Conservation (phyloP, 2,329 filamentous ascomycete genomes). For the Zasmidium citrigriseum region DNA sequence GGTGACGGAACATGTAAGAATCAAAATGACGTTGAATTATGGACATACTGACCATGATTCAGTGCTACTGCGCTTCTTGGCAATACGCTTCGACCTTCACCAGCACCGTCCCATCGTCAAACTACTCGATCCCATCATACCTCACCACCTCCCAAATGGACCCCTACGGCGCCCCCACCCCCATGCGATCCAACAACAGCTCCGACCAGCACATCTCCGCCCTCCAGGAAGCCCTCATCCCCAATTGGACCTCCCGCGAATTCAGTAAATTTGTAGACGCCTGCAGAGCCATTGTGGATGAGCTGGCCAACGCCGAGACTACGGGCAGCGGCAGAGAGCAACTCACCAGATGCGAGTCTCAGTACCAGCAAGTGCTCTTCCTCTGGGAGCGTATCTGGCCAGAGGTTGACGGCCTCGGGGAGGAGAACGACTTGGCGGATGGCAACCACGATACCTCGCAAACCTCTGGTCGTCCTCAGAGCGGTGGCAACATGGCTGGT, state of each 20-base stretch:
- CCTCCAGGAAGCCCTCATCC: conserved; percentile 52
- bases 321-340: conserved; percentile 50
- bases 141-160: conserved; percentile 21
- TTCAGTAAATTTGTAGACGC: conserved; percentile 54
- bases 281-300: conserved; percentile 50
- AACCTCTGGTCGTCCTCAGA: conserved; percentile 6
- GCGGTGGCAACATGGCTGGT: conserved; percentile 9
- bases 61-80: conserved; percentile 52
- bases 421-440: conserved; percentile 40
- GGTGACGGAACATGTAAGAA: conserved; percentile 66
- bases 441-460: conserved; percentile 7
- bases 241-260: conserved; percentile 53
- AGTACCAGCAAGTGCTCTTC: conserved; percentile 51
- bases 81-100: conserved; percentile 49
- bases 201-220: conserved; percentile 50
- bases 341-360: conserved; percentile 48
- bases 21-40: neutral
- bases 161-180: conserved; percentile 12
- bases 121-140: conserved; percentile 35
- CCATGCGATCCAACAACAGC: conserved; percentile 12
- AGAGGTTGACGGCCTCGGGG: conserved; percentile 51
- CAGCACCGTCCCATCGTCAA: conserved; percentile 28
- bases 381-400: conserved; percentile 53
- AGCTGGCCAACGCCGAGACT: conserved; percentile 50
- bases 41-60: conserved; percentile 12